A percentile compares a stretch with the other conserved stretches of the same genome.
phyloP scores from a whole-genome alignment of 129 eudicot genomes.

The Escallonia herrerae region DNA sequence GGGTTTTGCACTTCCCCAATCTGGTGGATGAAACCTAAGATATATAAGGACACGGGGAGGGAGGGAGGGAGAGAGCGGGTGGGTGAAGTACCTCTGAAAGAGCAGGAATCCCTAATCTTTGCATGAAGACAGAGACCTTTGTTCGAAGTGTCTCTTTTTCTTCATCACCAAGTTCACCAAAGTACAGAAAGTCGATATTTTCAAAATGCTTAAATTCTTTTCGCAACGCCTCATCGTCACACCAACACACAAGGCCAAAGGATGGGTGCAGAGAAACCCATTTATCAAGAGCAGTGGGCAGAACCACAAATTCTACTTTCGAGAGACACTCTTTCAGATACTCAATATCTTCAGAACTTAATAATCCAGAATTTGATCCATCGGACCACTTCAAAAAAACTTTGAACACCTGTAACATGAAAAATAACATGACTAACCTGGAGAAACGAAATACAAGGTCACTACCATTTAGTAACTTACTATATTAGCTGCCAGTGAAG shows the following conservation, averaged over 20 bases:
- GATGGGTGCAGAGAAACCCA: slow-evolving; percentile 88
- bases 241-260: slow-evolving; percentile 77
- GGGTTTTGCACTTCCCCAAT: too few species aligned
- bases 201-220: slow-evolving; percentile 55
- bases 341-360: slow-evolving; percentile 50
- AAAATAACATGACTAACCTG: neutral
- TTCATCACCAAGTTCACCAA: slow-evolving; percentile 51
- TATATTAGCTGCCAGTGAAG: slow-evolving; percentile 54
- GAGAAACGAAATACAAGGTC: neutral
- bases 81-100: slow-evolving; percentile 59
- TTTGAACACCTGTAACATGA: slow-evolving; percentile 49
- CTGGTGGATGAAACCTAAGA: too few species aligned
- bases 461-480: slow-evolving; percentile 21
- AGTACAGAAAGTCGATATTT: slow-evolving; percentile 49
- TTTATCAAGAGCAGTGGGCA: slow-evolving; percentile 68
- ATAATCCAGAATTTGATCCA: slow-evolving; percentile 47
- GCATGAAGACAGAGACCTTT: slow-evolving; percentile 46
- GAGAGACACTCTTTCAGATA: slow-evolving; percentile 49
- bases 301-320: slow-evolving; percentile 48
- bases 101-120: slow-evolving; percentile 54
- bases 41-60: too few species aligned
- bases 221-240: slow-evolving; percentile 59
- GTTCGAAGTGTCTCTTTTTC: slow-evolving; percentile 38
- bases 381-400: slow-evolving; percentile 59
- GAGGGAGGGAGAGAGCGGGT: too few species aligned